Conservation (phyloP, 1,284 basidiomycete species). For the Ceratobasidium theobromae region DNA sequence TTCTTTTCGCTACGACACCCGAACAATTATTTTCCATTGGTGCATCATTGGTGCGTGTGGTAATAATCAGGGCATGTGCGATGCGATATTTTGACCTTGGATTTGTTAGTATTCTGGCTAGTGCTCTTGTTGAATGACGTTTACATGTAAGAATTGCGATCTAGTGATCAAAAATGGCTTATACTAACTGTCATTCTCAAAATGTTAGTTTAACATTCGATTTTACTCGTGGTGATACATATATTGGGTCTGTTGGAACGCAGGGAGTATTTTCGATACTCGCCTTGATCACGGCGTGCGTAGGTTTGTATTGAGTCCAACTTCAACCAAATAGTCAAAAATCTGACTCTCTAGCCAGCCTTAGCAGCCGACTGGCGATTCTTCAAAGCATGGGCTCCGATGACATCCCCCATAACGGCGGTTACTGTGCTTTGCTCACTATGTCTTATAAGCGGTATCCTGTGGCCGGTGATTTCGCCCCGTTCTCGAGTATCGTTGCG, state of each 20-base stretch:
- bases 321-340: not conserved
- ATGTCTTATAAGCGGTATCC: not conserved
- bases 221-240: not conserved
- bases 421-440: not conserved
- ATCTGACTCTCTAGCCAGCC: not conserved
- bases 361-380: not conserved
- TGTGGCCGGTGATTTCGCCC: not conserved
- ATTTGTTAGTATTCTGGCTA: not conserved
- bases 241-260: slow-evolving; percentile 1
- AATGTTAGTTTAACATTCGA: slow-evolving; percentile 8
- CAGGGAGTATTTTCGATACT: not conserved
- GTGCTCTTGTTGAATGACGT: not conserved
- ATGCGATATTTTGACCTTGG: no score
- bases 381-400: not conserved
- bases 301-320: slow-evolving; percentile 2
- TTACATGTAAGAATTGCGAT: not conserved
- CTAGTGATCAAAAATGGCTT: not conserved
- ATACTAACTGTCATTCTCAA: not conserved
- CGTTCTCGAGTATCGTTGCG: not conserved
- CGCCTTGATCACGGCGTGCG: not conserved
- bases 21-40: no score
- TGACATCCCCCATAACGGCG: not conserved
- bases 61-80: no score
- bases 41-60: no score
- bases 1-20: no score